Percentiles rank a stretch among this genome's conserved stretches.
Conservation (phyloP, 768 basidiomycete genomes). For the Crassisporium funariophilum region DNA sequence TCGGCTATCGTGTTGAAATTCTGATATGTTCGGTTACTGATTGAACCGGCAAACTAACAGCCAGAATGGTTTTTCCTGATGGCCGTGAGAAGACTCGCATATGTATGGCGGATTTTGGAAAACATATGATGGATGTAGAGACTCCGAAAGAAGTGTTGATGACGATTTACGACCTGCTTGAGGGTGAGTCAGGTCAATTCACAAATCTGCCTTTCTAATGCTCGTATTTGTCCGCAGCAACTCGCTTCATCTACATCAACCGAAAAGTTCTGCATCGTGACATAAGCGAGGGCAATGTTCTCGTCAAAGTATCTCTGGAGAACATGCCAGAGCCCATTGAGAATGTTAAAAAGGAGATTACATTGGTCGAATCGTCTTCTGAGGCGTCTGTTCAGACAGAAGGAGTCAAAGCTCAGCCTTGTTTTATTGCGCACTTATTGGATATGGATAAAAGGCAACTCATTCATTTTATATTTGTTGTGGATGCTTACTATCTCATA, state of each 20-base stretch:
- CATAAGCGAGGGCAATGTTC: slow-evolving; percentile 5
- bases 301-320: too few species aligned
- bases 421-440: slow-evolving; percentile 5
- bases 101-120: neutral
- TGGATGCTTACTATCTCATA: neutral
- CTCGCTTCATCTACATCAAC: slow-evolving; percentile 7
- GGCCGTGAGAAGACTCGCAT: neutral
- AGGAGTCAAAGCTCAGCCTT: neutral
- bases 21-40: too few species aligned
- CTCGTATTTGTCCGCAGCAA: neutral
- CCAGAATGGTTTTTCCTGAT: neutral
- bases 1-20: too few species aligned
- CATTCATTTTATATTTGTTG: neutral
- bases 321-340: too few species aligned
- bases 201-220: neutral
- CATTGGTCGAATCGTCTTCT: too few species aligned
- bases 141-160: slow-evolving; percentile 1
- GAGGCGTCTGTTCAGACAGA: neutral
- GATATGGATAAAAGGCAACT: too few species aligned
- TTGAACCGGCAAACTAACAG: too few species aligned
- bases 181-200: slow-evolving; percentile 2
- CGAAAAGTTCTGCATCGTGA: slow-evolving; percentile 8
- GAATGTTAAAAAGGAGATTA: too few species aligned
- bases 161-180: slow-evolving; percentile 12
- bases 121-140: slow-evolving; percentile 1